A percentile compares a stretch with the other conserved stretches of the same genome.
phyloP scores from a whole-genome alignment of 2,329 filamentous ascomycete genomes.

The Sordariomycetes sp. region DNA sequence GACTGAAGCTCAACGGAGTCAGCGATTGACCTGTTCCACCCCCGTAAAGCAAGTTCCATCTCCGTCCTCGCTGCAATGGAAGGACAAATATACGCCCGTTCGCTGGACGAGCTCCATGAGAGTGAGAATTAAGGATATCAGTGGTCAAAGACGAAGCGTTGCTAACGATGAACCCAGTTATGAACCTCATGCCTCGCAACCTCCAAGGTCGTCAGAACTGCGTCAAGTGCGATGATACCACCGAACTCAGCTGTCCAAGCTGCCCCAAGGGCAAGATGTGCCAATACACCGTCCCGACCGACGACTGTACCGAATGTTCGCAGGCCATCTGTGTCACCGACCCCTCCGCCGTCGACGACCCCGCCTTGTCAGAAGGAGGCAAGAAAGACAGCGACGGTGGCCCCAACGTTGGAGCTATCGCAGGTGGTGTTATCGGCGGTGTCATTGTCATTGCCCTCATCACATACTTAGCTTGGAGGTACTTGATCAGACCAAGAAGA shows the following conservation, averaged over 20 bases:
- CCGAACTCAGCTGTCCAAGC: constrained; percentile 32
- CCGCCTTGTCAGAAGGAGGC: no score
- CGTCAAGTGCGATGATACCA: constrained; percentile 32
- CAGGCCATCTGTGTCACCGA: constrained; percentile 34
- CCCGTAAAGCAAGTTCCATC: no score
- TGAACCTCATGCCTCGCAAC: constrained; percentile 28
- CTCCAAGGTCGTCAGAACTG: constrained; percentile 22
- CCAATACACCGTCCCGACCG: constrained; percentile 31
- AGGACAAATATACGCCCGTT: no score
- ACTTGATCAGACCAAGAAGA: constrained; percentile 74
- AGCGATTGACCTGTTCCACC: no score
- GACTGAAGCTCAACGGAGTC: no score
- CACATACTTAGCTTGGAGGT: constrained; percentile 79
- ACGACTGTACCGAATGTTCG: constrained; percentile 35
- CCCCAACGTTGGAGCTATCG: constrained; percentile 75
- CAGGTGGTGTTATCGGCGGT: constrained; percentile 83
- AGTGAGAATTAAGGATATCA: no score
- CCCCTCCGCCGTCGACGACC: constrained; percentile 8
- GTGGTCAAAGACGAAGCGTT: no score
- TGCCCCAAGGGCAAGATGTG: constrained; percentile 34
- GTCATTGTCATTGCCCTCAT: constrained; percentile 64
- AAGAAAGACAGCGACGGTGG: constrained; percentile 22
- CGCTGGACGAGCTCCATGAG: constrained; percentile 19
- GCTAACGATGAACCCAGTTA: no score
- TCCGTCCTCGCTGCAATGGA: no score